phyloP scores from a whole-genome alignment of 257 asterid species.

The Nicotiana knightiana region DNA sequence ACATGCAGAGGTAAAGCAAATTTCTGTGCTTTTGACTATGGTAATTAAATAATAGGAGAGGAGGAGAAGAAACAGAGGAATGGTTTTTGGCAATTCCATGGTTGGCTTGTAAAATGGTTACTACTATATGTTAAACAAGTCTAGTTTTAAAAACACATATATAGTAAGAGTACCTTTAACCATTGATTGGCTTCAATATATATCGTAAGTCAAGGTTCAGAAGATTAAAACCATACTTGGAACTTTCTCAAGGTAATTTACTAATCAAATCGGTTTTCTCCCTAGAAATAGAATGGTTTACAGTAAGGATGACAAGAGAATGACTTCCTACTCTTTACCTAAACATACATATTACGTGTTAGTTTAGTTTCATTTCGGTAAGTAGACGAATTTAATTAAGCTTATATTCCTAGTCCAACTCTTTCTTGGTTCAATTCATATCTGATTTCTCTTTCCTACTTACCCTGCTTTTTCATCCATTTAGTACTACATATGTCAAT shows the following conservation, averaged over 20 bases:
- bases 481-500: not conserved
- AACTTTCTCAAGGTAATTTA: not conserved
- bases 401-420: not conserved
- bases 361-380: not conserved
- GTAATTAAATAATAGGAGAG: not conserved
- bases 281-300: not conserved
- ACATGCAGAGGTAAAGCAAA: constrained; percentile 33
- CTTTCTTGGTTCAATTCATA: not conserved
- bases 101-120: not conserved
- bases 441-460: not conserved
- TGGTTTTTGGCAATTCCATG: constrained; percentile 10
- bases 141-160: not conserved
- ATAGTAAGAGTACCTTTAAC: not conserved
- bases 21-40: constrained; percentile 11
- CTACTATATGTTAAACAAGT: not conserved
- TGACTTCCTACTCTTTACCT: not conserved
- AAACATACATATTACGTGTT: not conserved
- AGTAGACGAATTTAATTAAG: not conserved
- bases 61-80: constrained; percentile 18
- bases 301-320: not conserved
- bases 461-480: not conserved
- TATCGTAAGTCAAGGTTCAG: too few species aligned
- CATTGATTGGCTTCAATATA: not conserved
- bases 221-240: not conserved
- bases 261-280: not conserved